These are phyloP conservation scores for Xylaria sp. DNA, from an alignment of 2,329 filamentous ascomycete genomes.

Conservation along the genomic window DNA sequence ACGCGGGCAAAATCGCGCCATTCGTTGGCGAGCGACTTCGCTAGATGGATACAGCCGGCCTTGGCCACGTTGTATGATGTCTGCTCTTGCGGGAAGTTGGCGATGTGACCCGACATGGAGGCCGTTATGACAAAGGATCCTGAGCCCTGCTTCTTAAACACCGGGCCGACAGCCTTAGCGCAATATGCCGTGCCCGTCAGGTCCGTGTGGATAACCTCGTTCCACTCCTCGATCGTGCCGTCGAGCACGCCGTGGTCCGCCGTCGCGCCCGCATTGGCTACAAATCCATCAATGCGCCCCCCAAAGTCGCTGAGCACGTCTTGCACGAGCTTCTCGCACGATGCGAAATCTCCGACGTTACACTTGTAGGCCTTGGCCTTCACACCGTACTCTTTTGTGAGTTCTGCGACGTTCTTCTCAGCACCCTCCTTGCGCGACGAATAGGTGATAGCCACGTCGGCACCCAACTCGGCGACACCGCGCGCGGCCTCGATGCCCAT, in stretches of 20 bases:
- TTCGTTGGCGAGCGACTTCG: constrained; percentile 58
- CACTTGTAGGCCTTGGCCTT: constrained; percentile 68
- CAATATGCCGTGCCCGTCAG: constrained; percentile 71
- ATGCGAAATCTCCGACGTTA: constrained; percentile 59
- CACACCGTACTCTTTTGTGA: constrained; percentile 69
- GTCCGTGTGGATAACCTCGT: constrained; percentile 63
- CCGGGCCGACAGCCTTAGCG: constrained; percentile 61
- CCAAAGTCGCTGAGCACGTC: constrained; percentile 77
- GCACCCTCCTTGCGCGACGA: constrained; percentile 72
- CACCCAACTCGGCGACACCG: constrained; percentile 74
- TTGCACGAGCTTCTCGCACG: constrained; percentile 59
- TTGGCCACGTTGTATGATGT: constrained; percentile 67
- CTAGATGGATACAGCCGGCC: constrained; percentile 52
- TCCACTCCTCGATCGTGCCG: constrained; percentile 61
- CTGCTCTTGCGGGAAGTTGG: constrained; percentile 69
- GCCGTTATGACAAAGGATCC: constrained; percentile 69
- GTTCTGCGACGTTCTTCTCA: constrained; percentile 68
- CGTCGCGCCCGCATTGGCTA: constrained; percentile 73
- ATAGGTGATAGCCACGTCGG: constrained; percentile 74
- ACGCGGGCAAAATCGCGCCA: constrained; percentile 68
- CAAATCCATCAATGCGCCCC: constrained; percentile 74
- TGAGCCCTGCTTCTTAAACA: constrained; percentile 66
- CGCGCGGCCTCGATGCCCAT: constrained; percentile 74
- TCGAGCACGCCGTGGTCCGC: constrained; percentile 63
- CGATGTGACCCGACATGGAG: constrained; percentile 69